phyloP scores from a whole-genome alignment of 768 basidiomycete genomes.

The Sarcomyxa edulis region DNA sequence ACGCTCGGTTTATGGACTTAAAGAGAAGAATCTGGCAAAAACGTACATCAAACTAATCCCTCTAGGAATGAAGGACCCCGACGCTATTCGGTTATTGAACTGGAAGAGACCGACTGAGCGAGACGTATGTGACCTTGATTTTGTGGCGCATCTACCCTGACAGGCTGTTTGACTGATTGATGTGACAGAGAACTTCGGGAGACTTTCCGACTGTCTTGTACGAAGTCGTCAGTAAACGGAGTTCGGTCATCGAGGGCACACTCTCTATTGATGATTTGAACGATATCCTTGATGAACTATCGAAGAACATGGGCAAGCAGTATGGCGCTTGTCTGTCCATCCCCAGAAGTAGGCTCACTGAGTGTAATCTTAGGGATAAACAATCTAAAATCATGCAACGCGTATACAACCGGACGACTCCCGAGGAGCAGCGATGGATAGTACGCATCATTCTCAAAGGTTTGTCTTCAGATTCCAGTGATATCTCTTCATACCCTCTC shows the following conservation, averaged over 20 bases:
- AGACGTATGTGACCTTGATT: constrained; percentile 38
- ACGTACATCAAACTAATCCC: constrained; percentile 88
- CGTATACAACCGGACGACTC: constrained; percentile 72
- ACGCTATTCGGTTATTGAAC: constrained; percentile 76
- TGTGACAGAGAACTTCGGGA: constrained; percentile 60
- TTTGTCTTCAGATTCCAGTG: constrained; percentile 18
- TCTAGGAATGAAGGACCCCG: constrained; percentile 71
- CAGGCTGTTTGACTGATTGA: not conserved
- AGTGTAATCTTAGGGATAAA: constrained; percentile 53
- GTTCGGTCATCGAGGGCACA: constrained; percentile 69
- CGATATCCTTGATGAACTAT: constrained; percentile 70
- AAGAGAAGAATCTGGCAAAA: constrained; percentile 93
- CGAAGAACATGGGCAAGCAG: constrained; percentile 71
- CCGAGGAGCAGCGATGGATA: constrained; percentile 93
- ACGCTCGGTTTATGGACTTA: constrained; percentile 87
- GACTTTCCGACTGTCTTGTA: constrained; percentile 86
- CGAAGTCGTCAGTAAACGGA: constrained; percentile 82
- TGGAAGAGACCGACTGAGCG: constrained; percentile 84
- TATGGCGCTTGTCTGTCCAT: constrained; percentile 28
- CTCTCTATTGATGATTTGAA: constrained; percentile 85
- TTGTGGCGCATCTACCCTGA: not conserved
- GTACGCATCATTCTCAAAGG: constrained; percentile 96
- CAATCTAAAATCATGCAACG: constrained; percentile 75
- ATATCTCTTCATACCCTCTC: not conserved
- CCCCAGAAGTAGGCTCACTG: too few relatives aligned